Conservation (phyloP, 768 basidiomycete species). For the Lepiota brunneoincarnata region DNA sequence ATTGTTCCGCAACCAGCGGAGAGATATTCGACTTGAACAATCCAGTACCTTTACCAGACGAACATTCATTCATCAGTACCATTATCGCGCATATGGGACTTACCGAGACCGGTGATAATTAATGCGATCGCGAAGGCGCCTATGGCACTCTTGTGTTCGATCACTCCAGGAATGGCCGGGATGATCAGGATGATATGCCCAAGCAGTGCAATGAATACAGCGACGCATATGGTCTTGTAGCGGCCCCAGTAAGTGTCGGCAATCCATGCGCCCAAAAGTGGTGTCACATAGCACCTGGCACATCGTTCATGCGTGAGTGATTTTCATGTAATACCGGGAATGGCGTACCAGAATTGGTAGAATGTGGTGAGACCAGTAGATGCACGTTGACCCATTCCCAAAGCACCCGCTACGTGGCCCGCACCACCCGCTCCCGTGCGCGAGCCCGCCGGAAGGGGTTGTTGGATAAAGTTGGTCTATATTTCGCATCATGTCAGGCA, state of each 20-base stretch:
- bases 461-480: constrained; percentile 76
- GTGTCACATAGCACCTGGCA: constrained; percentile 54
- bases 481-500: background rate
- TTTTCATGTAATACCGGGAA: background rate
- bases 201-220: constrained; percentile 51
- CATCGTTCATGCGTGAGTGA: constrained; percentile 5
- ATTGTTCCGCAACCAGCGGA: constrained; percentile 78
- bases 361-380: constrained; percentile 72
- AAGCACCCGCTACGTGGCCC: constrained; percentile 62
- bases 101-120: constrained; percentile 53
- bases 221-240: constrained; percentile 63
- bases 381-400: constrained; percentile 64
- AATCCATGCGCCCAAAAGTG: constrained; percentile 62
- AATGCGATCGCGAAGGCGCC: constrained; percentile 58
- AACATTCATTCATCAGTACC: background rate
- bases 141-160: constrained; percentile 47
- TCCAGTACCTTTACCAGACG: constrained; percentile 46
- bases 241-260: constrained; percentile 68
- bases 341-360: constrained; percentile 62
- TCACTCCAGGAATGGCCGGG: constrained; percentile 64
- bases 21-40: constrained; percentile 78
- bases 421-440: constrained; percentile 59
- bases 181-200: constrained; percentile 67
- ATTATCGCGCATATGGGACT: background rate
- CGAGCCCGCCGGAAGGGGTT: constrained; percentile 62